Evolutionary conservation across 768 basidiomycete genomes (phyloP).

Genomic region (Pisolithus sp.): DNA sequence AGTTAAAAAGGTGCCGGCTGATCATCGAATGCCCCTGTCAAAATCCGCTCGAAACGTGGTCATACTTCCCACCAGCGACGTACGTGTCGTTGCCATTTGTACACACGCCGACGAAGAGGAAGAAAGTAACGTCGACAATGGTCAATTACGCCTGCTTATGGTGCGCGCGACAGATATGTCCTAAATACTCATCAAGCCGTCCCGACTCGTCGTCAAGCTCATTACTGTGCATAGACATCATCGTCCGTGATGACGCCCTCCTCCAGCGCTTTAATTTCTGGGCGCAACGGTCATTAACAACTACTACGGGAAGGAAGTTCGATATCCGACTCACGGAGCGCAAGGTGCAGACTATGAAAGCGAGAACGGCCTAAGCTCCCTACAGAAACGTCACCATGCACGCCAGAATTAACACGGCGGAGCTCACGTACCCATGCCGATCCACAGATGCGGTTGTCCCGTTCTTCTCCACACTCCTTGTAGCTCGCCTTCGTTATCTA

Average conservation of each 20-base stretch:
- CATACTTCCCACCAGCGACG: too few species aligned
- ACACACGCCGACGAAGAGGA: too few species aligned
- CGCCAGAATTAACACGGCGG: background rate
- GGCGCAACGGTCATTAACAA: slow-evolving; percentile 1
- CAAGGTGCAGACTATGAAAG: slow-evolving; percentile 24
- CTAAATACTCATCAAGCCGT: too few species aligned
- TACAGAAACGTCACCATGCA: slow-evolving; percentile 1
- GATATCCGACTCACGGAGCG: slow-evolving; percentile 18
- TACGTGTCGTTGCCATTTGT: too few species aligned
- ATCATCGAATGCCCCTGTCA: too few species aligned
- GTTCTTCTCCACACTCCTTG: slow-evolving; percentile 33
- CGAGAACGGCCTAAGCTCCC: slow-evolving; percentile 19
- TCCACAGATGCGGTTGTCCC: slow-evolving; percentile 31
- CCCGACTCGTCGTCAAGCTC: background rate
- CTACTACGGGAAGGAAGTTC: background rate
- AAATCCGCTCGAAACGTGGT: too few species aligned
- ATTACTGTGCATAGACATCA: slow-evolving; percentile 6
- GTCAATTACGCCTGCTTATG: too few species aligned
- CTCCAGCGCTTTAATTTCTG: slow-evolving; percentile 28
- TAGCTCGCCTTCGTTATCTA: slow-evolving; percentile 60
- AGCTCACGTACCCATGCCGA: slow-evolving; percentile 18
- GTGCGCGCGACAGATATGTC: too few species aligned
- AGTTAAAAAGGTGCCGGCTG: too few species aligned
- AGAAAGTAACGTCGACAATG: too few species aligned
- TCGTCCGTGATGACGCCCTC: slow-evolving; percentile 15